phyloP scores from a whole-genome alignment of 345 rosid species.

The Triadica sebifera region DNA sequence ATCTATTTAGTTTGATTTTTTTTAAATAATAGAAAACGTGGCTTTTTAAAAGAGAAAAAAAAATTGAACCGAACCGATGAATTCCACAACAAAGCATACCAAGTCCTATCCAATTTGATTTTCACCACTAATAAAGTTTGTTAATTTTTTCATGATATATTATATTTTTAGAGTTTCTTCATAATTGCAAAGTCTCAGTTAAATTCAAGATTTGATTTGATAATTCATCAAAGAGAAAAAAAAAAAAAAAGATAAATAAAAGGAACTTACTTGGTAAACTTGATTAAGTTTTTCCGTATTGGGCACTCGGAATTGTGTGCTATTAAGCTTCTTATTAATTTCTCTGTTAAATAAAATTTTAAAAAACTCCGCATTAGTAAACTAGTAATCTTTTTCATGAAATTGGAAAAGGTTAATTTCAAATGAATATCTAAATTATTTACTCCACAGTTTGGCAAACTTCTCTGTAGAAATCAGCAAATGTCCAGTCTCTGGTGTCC shows the following conservation, averaged over 20 bases:
- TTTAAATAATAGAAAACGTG: no score
- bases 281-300: slow-evolving; percentile 25
- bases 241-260: neutral
- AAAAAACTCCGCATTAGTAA: neutral
- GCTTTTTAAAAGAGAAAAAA: no score
- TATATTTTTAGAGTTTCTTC: no score
- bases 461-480: slow-evolving; percentile 44
- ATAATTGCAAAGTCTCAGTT: no score
- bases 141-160: no score
- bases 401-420: neutral
- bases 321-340: slow-evolving; percentile 58
- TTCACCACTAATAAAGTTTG: no score
- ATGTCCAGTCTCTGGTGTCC: slow-evolving; percentile 16
- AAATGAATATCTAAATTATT: neutral
- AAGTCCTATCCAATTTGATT: no score
- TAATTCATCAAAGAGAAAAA: neutral
- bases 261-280: slow-evolving; percentile 48
- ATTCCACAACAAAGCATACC: no score
- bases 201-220: no score
- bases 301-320: slow-evolving; percentile 67
- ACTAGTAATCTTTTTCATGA: neutral
- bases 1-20: no score
- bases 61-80: no score
- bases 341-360: slow-evolving; percentile 34
- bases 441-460: slow-evolving; percentile 68